Evolutionary conservation across 106 monocot species (phyloP).

Genomic region (Apostasia shenzhenica): DNA sequence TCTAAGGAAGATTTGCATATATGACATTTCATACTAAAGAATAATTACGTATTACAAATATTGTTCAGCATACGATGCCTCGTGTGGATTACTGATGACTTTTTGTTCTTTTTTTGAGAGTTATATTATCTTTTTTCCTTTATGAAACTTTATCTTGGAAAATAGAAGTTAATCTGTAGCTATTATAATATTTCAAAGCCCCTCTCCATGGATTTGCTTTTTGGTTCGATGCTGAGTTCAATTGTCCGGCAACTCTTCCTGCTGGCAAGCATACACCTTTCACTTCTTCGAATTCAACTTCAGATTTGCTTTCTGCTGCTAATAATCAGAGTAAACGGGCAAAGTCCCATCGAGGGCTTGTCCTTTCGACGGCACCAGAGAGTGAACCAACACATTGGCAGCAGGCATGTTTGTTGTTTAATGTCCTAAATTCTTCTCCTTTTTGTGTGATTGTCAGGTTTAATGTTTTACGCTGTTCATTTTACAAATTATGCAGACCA

Average conservation of each 20-base stretch:
- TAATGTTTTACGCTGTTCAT: too few relatives aligned
- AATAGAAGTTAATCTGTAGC: background rate
- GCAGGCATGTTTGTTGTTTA: slow-evolving; percentile 33
- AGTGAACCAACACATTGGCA: slow-evolving; percentile 97
- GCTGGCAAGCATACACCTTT: slow-evolving; percentile 15
- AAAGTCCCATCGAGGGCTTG: slow-evolving; percentile 40
- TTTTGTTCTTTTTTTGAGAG: too few relatives aligned
- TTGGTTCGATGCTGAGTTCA: slow-evolving; percentile 94
- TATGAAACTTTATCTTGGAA: background rate
- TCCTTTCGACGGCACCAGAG: slow-evolving; percentile 93
- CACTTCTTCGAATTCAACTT: slow-evolving; percentile 13
- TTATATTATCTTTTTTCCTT: too few relatives aligned
- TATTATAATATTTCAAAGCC: slow-evolving; percentile 35
- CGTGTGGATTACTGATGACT: too few relatives aligned
- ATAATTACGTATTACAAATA: too few relatives aligned
- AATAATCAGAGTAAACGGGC: slow-evolving; percentile 26
- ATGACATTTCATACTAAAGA: too few relatives aligned
- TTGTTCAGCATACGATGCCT: too few relatives aligned
- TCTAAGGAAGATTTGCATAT: too few relatives aligned
- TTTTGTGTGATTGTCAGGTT: too few relatives aligned
- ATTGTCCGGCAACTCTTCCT: slow-evolving; percentile 38
- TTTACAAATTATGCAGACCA: slow-evolving; percentile 44
- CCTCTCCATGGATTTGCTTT: slow-evolving; percentile 92
- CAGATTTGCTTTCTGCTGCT: slow-evolving; percentile 2
- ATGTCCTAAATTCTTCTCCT: too few relatives aligned